Evolutionary conservation across 2,329 filamentous ascomycete species (phyloP), one percentile per base, ranked within the genome.

Genomic region (Biscogniauxia sp.): DNA sequence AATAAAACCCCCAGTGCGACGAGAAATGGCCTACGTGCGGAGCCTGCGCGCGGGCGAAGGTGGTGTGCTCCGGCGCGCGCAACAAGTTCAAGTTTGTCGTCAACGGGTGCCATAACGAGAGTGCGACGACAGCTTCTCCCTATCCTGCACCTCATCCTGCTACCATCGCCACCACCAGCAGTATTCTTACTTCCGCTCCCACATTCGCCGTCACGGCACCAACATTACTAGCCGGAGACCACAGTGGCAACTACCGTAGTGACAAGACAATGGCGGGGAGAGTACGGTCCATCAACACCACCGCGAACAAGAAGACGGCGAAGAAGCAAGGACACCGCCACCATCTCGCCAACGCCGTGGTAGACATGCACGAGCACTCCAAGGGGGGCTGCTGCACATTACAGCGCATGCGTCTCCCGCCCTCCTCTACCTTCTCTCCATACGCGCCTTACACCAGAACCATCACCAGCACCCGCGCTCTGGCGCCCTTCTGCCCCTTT

Each of bases 11-110:
- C 5, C 23, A 72, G 70, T 72, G 70, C 55, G 70, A 72, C 57
- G 70, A 72, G 61, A 69, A 68, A 55, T 72, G 70, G 70, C 70
- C 70, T 11, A 71, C 69, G 4, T 72, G 70, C 45, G 68, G 68
- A 20, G 63, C 70, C 51, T 72, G 70, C 53, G 61, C 68, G 13
- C 64, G 69, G 17, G 68, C 69, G 1, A 67, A 66, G 1, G 68
- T 66, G 53, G 60, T 67, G 32, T 72, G 70, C 25, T 72, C 70
- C 4, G 70, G 70, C 3, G 67, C 70, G 13, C 64, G 69, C 23
- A 69, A 53, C 53, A 66, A 28, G 1, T 70, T 57, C 55, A 72
- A 72, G 55, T 72, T 72, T 20, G 66, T 67, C 54, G 66, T 72
- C 7, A 72, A 72, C 32, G 70, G 70, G 5, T 68, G 67, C 41